Evolutionary conservation across 2,329 filamentous ascomycete species (phyloP).

Genomic region (Aspergillus glaucus): DNA sequence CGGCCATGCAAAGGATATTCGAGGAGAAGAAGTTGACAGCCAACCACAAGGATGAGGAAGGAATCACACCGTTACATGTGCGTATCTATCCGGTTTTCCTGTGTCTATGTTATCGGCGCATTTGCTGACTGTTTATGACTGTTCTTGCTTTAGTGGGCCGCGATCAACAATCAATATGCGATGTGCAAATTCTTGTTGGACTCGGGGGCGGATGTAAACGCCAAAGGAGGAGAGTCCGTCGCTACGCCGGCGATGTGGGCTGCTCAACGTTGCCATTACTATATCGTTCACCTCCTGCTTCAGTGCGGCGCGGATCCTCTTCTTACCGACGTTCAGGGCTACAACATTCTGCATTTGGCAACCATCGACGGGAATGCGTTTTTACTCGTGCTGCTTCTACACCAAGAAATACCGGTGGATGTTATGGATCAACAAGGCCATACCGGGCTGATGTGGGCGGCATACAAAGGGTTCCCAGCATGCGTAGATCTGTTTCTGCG

Average conservation of each 20-base stretch:
- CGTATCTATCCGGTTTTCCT: conserved; percentile 23
- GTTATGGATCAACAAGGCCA: conserved; percentile 84
- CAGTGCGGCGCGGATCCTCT: conserved; percentile 88
- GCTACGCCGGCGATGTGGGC: conserved; percentile 96
- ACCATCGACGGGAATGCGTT: conserved; percentile 96
- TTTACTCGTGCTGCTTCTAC: conserved; percentile 78
- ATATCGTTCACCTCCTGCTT: conserved; percentile 87
- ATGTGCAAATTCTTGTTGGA: conserved; percentile 94
- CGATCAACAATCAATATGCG: conserved; percentile 97
- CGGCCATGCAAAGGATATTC: conserved; percentile 82
- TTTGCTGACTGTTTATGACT: conserved; percentile 4
- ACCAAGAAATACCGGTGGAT: conserved; percentile 93
- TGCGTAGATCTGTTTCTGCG: conserved; percentile 88
- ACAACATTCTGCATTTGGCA: conserved; percentile 94
- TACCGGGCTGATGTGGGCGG: conserved; percentile 96
- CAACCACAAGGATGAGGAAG: conserved; percentile 79
- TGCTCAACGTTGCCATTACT: conserved; percentile 92
- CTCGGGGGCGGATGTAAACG: conserved; percentile 82
- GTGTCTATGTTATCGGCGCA: neutral
- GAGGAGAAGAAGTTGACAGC: conserved; percentile 75
- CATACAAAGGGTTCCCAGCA: conserved; percentile 90
- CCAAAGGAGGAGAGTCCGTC: conserved; percentile 88
- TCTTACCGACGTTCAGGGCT: conserved; percentile 87
- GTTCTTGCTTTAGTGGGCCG: conserved; percentile 68
- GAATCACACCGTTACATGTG: conserved; percentile 94